phyloP scores from a whole-genome alignment of 1,284 basidiomycete species.

The Phaffia rhodozyma region DNA sequence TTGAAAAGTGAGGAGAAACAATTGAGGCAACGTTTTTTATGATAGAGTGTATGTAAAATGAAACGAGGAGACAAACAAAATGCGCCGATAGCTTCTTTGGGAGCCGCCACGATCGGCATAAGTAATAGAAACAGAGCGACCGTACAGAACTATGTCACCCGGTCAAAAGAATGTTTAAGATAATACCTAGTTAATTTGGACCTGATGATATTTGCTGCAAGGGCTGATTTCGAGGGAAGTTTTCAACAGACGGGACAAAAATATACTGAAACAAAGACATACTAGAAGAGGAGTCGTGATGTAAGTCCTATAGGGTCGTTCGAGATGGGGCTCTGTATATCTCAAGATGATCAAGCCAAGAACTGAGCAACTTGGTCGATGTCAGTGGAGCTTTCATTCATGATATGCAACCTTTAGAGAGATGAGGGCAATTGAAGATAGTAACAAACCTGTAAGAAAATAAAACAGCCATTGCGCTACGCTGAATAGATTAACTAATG shows the following conservation, averaged over 20 bases:
- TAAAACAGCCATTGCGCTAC: constrained; percentile 68
- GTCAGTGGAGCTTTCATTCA: constrained; percentile 6
- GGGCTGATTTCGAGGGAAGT: no score
- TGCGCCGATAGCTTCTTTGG: constrained; percentile 72
- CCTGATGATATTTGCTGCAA: not conserved
- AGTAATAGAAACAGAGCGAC: constrained; percentile 79
- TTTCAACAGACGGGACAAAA: not conserved
- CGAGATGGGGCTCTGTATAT: not conserved
- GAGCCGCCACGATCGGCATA: constrained; percentile 92
- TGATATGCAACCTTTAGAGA: not conserved
- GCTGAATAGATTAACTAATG: constrained; percentile 62
- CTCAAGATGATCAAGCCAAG: constrained; percentile 63
- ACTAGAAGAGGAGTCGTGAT: constrained; percentile 68
- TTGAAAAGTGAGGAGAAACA: not conserved
- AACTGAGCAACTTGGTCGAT: constrained; percentile 35
- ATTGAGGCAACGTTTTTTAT: constrained; percentile 1
- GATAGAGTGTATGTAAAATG: not conserved
- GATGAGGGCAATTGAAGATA: not conserved
- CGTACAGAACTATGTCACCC: constrained; percentile 51
- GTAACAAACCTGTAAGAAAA: constrained; percentile 52
- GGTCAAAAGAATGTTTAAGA: not conserved
- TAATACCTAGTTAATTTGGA: not conserved
- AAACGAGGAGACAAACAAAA: constrained; percentile 47
- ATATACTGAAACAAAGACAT: not conserved
- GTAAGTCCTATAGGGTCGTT: constrained; percentile 79